Evolutionary conservation across 1,139 yeast species (phyloP), one percentile per base, ranked within the genome.

Genomic region (Debaryomyces subglobosus): DNA sequence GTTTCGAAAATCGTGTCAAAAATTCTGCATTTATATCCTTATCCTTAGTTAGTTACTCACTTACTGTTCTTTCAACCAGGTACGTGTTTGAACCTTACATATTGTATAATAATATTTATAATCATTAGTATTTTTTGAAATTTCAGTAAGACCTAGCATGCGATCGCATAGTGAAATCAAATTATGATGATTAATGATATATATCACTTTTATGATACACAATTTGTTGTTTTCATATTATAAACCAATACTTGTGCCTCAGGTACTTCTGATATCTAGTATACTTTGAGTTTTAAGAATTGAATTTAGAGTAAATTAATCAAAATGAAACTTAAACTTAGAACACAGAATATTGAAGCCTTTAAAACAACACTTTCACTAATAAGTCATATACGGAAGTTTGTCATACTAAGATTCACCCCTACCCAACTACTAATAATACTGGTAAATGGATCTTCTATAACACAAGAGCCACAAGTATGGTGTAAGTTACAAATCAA

Each of bases 401-500:
- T 56, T 52, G 66, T 71, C n/a, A 57, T 69, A 4, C 53, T 82
- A 10, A 63, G 80, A 43, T 83, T 84, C 63, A 73, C 82, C 1
- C 77, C 75, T 3, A 58, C 67, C 1, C 72, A 71, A 48, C 63
- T 84, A 30, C 61, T 67, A 41, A 71, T 82, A n/a, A 77, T 82
- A 12, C 82, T 82, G 62, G 71, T 66, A n/a, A 64, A 68, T 51
- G 65, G 60, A 18, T 61, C 62, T 3, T 70, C 80, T 3, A 53
- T 74, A 25, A 68, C 70, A 34, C 69, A 63, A 46, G 86, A 82
- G 51, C 88, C 89, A 2, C 86, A 81, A 53, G 78, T 81, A 2
- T 83, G 86, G 86, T 79, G 85, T 55, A 81, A 79, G 53, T 58
- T 84, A 15, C 68, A 72, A 18, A 72, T 69, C 62, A 45, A 58